These are phyloP conservation scores for Taxillus chinensis DNA, from an alignment of 164 flowering plant genomes.

Conservation along the genomic window DNA sequence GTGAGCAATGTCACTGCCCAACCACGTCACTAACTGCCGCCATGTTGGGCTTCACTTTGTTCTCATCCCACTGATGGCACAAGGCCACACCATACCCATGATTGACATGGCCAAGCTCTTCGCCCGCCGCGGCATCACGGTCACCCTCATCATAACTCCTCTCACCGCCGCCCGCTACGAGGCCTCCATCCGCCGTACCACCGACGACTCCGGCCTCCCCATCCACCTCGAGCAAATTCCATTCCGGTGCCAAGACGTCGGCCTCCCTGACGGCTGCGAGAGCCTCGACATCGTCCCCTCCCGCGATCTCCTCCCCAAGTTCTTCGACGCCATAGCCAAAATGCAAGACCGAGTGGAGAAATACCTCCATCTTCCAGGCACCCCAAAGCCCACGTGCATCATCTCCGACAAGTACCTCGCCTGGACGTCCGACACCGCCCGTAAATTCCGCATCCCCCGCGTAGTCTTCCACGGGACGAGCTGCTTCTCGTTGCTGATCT, in stretches of 20 bases:
- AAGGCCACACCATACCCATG: neutral
- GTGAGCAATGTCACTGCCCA: too few species aligned
- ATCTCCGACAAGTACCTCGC: constrained; percentile 1
- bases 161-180: neutral
- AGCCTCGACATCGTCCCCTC: neutral
- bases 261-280: neutral
- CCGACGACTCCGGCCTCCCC: neutral
- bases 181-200: neutral
- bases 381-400: neutral
- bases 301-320: neutral
- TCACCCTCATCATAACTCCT: neutral
- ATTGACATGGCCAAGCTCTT: constrained; percentile 1
- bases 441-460: neutral
- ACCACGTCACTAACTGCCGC: too few species aligned
- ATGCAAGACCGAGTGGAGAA: neutral
- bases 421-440: neutral
- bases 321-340: neutral
- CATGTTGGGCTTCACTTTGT: neutral
- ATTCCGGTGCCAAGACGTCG: neutral
- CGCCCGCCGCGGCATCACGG: neutral
- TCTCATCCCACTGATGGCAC: constrained; percentile 1
- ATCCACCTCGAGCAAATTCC: neutral
- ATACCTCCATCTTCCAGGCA: neutral
- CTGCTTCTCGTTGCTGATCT: constrained; percentile 1
- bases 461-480: neutral